phyloP scores from a whole-genome alignment of 2,329 filamentous ascomycete genomes.

The Fusarium camptoceras region DNA sequence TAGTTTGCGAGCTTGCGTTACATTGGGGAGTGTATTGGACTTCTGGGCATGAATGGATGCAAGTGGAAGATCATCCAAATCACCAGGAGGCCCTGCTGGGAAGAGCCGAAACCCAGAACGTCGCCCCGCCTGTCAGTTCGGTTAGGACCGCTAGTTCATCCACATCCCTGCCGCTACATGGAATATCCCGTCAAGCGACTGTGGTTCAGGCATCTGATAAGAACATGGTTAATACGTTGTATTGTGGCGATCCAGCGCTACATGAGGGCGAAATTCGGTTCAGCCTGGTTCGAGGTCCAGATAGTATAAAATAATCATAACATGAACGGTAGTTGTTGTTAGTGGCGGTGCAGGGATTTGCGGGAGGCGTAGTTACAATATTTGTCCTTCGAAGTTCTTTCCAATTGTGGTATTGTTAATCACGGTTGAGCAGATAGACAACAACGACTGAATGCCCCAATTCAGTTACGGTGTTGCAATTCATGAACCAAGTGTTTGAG shows the following conservation, averaged over 20 bases:
- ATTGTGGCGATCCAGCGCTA: slow-evolving; percentile 8
- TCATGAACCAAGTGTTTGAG: background rate
- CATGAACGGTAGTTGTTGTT: background rate
- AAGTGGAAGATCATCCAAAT: slow-evolving; percentile 28
- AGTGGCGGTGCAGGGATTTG: background rate
- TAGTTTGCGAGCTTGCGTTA: slow-evolving; percentile 29
- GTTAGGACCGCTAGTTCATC: slow-evolving; percentile 38
- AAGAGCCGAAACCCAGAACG: slow-evolving; percentile 26
- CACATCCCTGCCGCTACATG: slow-evolving; percentile 26
- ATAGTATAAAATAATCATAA: background rate
- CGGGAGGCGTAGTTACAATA: background rate
- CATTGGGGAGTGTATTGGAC: slow-evolving; percentile 12
- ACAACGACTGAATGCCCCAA: background rate
- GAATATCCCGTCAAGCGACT: slow-evolving; percentile 10
- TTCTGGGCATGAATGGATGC: slow-evolving; percentile 21
- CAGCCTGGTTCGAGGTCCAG: background rate
- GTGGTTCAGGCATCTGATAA: slow-evolving; percentile 18
- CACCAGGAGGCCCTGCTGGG: slow-evolving; percentile 8
- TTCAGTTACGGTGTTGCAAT: background rate
- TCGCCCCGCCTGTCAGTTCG: slow-evolving; percentile 40
- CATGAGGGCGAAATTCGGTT: slow-evolving; percentile 4
- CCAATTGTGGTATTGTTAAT: background rate
- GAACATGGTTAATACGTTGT: background rate
- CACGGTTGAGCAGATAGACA: background rate
- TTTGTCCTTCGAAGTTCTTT: background rate